Evolutionary conservation across 1,139 yeast species (phyloP).

Genomic region (Blastobotrys illinoisensis): DNA sequence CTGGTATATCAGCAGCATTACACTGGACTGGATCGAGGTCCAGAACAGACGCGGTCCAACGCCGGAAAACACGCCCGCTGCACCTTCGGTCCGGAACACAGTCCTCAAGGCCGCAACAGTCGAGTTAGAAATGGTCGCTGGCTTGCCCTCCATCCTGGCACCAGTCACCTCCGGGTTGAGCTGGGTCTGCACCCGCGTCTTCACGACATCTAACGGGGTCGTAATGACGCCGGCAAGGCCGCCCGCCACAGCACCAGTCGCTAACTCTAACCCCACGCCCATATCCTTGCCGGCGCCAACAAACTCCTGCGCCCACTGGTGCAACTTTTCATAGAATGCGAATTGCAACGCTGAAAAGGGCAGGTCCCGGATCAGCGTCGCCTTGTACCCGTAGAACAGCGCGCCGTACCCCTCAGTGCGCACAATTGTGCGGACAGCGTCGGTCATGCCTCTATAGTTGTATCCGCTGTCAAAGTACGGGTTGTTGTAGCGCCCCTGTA

Average conservation of each 20-base stretch:
- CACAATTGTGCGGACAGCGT: slow-evolving; percentile 63
- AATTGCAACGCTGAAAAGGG: slow-evolving; percentile 95
- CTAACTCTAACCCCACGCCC: slow-evolving; percentile 58
- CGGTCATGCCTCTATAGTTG: slow-evolving; percentile 62
- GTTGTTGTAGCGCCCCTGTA: slow-evolving; percentile 84
- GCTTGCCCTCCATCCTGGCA: slow-evolving; percentile 5
- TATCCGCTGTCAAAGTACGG: slow-evolving; percentile 77
- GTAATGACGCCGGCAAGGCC: slow-evolving; percentile 86
- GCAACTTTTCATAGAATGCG: slow-evolving; percentile 86
- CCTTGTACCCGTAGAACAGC: slow-evolving; percentile 85
- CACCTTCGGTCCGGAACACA: slow-evolving; percentile 70
- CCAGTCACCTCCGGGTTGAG: slow-evolving; percentile 11
- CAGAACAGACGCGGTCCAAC: slow-evolving; percentile 95
- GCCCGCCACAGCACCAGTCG: slow-evolving; percentile 95
- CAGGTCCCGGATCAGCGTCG: slow-evolving; percentile 82
- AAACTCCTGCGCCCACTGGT: slow-evolving; percentile 31
- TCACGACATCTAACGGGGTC: slow-evolving; percentile 86
- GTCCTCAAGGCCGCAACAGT: slow-evolving; percentile 58
- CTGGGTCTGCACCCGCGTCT: slow-evolving; percentile 88
- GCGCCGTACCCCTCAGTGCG: slow-evolving; percentile 69
- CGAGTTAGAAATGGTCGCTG: slow-evolving; percentile 37
- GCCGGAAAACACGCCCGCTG: slow-evolving; percentile 78
- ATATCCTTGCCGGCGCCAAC: slow-evolving; percentile 33
- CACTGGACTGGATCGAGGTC: slow-evolving; percentile 94
- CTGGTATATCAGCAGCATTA: slow-evolving; percentile 88